Evolutionary conservation across 176 grass and related monocot genomes (phyloP).

Genomic region (Juncus inflexus): DNA sequence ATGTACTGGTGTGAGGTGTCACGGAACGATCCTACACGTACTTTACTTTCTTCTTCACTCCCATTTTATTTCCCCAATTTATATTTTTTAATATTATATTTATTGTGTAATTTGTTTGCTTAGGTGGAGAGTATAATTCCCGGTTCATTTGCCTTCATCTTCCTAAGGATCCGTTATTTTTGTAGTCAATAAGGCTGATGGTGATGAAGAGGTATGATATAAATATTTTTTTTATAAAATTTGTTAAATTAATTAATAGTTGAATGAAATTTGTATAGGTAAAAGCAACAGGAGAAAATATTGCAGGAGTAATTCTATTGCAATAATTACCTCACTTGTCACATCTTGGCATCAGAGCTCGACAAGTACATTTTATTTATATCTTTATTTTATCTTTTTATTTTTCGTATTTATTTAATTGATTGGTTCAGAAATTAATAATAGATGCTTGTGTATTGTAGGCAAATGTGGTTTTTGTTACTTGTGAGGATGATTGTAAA

Average conservation of each 20-base stretch:
- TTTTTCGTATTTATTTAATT: slow-evolving; percentile 7
- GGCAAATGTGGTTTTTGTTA: slow-evolving; percentile 89
- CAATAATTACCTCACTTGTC: slow-evolving; percentile 94
- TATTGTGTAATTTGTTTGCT: slow-evolving; percentile 21
- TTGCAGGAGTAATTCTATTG: slow-evolving; percentile 81
- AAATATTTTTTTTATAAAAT: neutral
- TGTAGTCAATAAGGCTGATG: slow-evolving; percentile 86
- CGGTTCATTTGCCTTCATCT: slow-evolving; percentile 53
- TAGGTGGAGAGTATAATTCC: slow-evolving; percentile 90
- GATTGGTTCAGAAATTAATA: slow-evolving; percentile 16
- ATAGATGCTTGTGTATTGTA: slow-evolving; percentile 43
- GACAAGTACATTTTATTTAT: slow-evolving; percentile 68
- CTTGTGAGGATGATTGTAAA: slow-evolving; percentile 84
- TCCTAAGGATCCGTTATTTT: slow-evolving; percentile 62
- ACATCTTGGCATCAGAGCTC: slow-evolving; percentile 96
- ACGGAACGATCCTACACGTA: slow-evolving; percentile 76
- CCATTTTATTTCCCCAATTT: neutral
- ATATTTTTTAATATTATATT: slow-evolving; percentile 2
- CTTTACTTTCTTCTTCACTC: too few species aligned
- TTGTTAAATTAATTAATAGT: too few species aligned
- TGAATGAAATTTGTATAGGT: slow-evolving; percentile 59
- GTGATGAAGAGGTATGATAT: slow-evolving; percentile 91
- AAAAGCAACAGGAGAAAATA: slow-evolving; percentile 90
- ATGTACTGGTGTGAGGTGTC: slow-evolving; percentile 91
- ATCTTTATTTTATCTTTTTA: slow-evolving; percentile 5